Evolutionary conservation across 441 rosid genomes (phyloP).

Genomic region (Croton setiger): DNA sequence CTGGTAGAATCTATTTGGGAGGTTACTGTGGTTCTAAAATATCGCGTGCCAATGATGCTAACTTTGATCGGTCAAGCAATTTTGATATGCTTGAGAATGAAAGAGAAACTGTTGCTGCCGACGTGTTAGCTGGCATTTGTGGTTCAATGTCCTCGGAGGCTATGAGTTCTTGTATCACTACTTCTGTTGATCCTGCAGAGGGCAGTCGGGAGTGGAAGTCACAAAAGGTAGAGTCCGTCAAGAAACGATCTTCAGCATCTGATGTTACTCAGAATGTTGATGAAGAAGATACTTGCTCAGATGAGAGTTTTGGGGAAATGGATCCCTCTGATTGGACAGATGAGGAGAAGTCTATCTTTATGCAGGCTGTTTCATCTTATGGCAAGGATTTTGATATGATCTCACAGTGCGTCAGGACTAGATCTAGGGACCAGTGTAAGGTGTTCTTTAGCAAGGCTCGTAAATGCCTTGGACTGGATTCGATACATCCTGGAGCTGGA

Average conservation of each 20-base stretch:
- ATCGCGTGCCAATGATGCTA: constrained; percentile 39
- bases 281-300: constrained; percentile 88
- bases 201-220: constrained; percentile 46
- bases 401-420: constrained; percentile 60
- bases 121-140: constrained; percentile 73
- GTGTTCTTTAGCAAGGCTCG: constrained; percentile 93
- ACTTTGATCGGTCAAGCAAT: constrained; percentile 47
- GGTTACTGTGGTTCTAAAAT: constrained; percentile 45
- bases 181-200: constrained; percentile 61
- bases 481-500: constrained; percentile 42
- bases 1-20: constrained; percentile 46
- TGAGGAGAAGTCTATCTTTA: constrained; percentile 72
- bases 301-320: constrained; percentile 87
- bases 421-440: constrained; percentile 79
- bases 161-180: constrained; percentile 77
- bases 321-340: constrained; percentile 92
- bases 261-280: constrained; percentile 63
- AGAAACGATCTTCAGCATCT: constrained; percentile 49
- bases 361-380: constrained; percentile 61
- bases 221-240: constrained; percentile 42
- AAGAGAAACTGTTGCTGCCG: constrained; percentile 77
- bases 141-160: constrained; percentile 90
- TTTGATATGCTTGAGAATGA: constrained; percentile 51
- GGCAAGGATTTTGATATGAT: constrained; percentile 88
- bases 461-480: constrained; percentile 90